Evolutionary conservation across 352 stramenopile species (phyloP), one percentile per base, ranked within the genome.

Genomic region (Globisporangium camurandrum): DNA sequence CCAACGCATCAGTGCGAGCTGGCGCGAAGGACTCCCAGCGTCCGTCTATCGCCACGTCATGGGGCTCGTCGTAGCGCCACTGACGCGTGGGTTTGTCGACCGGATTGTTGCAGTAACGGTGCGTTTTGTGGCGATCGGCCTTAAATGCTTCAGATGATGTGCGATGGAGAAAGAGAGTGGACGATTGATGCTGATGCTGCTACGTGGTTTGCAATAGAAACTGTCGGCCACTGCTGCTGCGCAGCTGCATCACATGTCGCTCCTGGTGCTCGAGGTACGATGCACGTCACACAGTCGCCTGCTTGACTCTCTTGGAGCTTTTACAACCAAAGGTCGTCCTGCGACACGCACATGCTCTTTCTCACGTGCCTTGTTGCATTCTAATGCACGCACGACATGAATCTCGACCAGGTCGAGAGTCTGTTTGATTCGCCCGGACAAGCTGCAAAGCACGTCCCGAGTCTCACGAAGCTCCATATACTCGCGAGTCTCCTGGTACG

Each of bases 11-110:
- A 72, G 56, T 20, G 57, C 64, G 9, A 70, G 62, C n/a, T 93
- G 82, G 82, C 64, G 65, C 9, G 82, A 88, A 58, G 79, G 75
- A 0, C 54, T 90, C 1, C 68, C 71, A 2, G 11, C 49, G 0
- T 43, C 56, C 2, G 72, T 88, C 7, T 93, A 88, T 57, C 64
- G 65, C 49, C 75, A 73, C 23, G 56, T 80, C 30, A 66, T 77
- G 51, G 63, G 66, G 31, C 54, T 53, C 1, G 72, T 88, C 52
- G 39, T 89, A 9, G 53, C 79, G 14, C 82, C 79, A 16, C 52
- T 93, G 22, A 61, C 80, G 23, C 60, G 64, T 27, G 71, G 65
- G 27, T 77, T 87, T 26, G 63, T 88, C 23, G 67, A 75, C 37
- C 59, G 57, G 38, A 54, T 88, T 36, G 43, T 88, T n/a, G 51